Percentiles rank a stretch among this genome's conserved stretches.
Evolutionary conservation across 164 flowering plant genomes (phyloP).

Genomic region (Vitis riparia): DNA sequence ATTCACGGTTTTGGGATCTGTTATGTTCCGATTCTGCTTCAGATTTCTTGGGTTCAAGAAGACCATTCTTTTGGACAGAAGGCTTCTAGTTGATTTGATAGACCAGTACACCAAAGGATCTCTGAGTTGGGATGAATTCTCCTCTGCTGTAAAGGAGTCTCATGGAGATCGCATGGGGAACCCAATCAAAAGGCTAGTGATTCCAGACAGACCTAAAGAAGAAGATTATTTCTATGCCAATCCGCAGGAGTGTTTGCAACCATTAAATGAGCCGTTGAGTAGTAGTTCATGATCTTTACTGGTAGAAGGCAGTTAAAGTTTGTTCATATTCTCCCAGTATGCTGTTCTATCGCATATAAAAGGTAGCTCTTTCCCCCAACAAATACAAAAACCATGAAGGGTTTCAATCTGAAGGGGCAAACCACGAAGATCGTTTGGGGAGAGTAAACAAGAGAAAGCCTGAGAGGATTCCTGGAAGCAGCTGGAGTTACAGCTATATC

Average conservation of each 20-base stretch:
- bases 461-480: constrained; percentile 11
- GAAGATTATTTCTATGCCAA: constrained; percentile 89
- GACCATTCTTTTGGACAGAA: constrained; percentile 72
- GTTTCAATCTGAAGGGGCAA: constrained; percentile 9
- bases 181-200: constrained; percentile 56
- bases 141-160: constrained; percentile 57
- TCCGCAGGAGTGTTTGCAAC: constrained; percentile 77
- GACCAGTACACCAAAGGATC: constrained; percentile 61
- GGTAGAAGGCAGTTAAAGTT: constrained; percentile 5
- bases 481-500: constrained; percentile 12
- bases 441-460: not conserved
- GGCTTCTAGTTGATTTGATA: constrained; percentile 65
- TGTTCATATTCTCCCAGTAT: constrained; percentile 2
- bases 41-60: constrained; percentile 81
- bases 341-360: constrained; percentile 6
- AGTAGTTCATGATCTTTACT: constrained; percentile 27
- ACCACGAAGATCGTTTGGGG: constrained; percentile 11
- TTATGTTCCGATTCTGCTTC: constrained; percentile 7
- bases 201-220: constrained; percentile 83
- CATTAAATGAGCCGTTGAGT: constrained; percentile 32
- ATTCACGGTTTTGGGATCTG: not conserved
- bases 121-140: constrained; percentile 71
- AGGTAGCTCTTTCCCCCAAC: constrained; percentile 11
- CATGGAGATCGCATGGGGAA: constrained; percentile 74
- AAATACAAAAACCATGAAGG: constrained; percentile 5